These are phyloP conservation scores for Phaeosphaeriaceae sp. DNA, from an alignment of 2,329 filamentous ascomycete species.

Conservation along the genomic window DNA sequence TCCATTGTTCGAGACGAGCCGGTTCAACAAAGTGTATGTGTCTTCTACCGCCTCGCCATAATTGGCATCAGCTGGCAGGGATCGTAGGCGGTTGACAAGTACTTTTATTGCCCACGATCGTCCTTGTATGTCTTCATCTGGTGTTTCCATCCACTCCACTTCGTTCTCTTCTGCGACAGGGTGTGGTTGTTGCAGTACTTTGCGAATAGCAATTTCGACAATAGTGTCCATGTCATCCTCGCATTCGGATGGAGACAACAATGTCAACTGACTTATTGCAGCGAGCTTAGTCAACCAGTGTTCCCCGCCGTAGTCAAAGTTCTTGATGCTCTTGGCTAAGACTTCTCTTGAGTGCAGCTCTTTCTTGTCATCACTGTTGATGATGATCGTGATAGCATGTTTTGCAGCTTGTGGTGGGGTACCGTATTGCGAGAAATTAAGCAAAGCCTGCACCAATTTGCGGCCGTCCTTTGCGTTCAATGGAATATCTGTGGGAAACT, in stretches of 20 bases:
- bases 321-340: slow-evolving; percentile 75
- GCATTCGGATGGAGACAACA: slow-evolving; percentile 76
- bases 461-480: slow-evolving; percentile 65
- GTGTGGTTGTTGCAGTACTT: slow-evolving; percentile 76
- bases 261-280: slow-evolving; percentile 76
- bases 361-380: slow-evolving; percentile 78
- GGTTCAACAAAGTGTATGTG: slow-evolving; percentile 81
- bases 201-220: slow-evolving; percentile 76
- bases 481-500: slow-evolving; percentile 83
- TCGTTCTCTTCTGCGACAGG: slow-evolving; percentile 63
- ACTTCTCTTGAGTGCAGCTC: slow-evolving; percentile 88
- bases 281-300: slow-evolving; percentile 79
- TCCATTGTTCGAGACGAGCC: slow-evolving; percentile 76
- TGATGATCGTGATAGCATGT: slow-evolving; percentile 89
- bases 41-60: slow-evolving; percentile 64
- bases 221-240: slow-evolving; percentile 77
- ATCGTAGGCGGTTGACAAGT: slow-evolving; percentile 84
- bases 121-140: slow-evolving; percentile 82
- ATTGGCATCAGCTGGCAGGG: slow-evolving; percentile 55
- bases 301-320: slow-evolving; percentile 74
- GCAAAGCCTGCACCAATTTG: slow-evolving; percentile 81
- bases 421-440: slow-evolving; percentile 83
- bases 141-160: slow-evolving; percentile 58
- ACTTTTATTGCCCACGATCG: slow-evolving; percentile 86
- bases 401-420: slow-evolving; percentile 85